phyloP scores from a whole-genome alignment of 2,329 filamentous ascomycete genomes.

The Fusarium scirpi region DNA sequence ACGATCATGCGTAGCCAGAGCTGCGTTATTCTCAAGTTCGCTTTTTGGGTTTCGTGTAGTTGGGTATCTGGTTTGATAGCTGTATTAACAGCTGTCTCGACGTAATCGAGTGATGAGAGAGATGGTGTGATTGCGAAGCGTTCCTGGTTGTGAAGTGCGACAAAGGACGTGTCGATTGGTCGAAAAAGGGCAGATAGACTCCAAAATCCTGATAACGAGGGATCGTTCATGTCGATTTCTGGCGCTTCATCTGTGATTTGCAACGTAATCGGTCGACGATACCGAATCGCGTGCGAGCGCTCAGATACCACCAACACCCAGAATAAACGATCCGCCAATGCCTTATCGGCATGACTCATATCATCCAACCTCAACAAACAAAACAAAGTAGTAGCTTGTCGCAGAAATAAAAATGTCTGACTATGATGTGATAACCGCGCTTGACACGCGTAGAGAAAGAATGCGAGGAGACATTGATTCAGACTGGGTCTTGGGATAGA shows the following conservation, averaged over 20 bases:
- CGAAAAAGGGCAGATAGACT: constrained; percentile 56
- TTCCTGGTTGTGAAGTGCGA: constrained; percentile 57
- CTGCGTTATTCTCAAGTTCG: constrained; percentile 59
- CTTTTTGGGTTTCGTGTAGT: constrained; percentile 59
- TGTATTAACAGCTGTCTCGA: constrained; percentile 54
- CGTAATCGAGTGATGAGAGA: constrained; percentile 50
- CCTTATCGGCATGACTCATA: constrained; percentile 39
- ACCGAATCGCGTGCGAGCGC: constrained; percentile 59
- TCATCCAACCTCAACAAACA: constrained; percentile 50
- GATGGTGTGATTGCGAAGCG: constrained; percentile 49
- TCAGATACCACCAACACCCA: constrained; percentile 60
- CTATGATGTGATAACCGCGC: constrained; percentile 57
- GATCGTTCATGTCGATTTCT: constrained; percentile 47
- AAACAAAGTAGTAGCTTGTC: constrained; percentile 59
- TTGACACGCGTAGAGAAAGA: constrained; percentile 61
- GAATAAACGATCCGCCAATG: constrained; percentile 55
- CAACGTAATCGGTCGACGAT: constrained; percentile 58
- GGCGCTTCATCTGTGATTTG: constrained; percentile 56
- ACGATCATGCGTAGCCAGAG: constrained; percentile 60
- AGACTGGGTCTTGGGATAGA: constrained; percentile 52
- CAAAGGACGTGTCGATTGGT: constrained; percentile 57
- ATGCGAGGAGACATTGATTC: constrained; percentile 56
- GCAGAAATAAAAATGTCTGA: constrained; percentile 57
- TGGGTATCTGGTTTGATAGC: constrained; percentile 51
- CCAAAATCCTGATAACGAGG: constrained; percentile 54